Conservation (phyloP, 2,329 filamentous ascomycete species). For the Huntiella omanensis region DNA sequence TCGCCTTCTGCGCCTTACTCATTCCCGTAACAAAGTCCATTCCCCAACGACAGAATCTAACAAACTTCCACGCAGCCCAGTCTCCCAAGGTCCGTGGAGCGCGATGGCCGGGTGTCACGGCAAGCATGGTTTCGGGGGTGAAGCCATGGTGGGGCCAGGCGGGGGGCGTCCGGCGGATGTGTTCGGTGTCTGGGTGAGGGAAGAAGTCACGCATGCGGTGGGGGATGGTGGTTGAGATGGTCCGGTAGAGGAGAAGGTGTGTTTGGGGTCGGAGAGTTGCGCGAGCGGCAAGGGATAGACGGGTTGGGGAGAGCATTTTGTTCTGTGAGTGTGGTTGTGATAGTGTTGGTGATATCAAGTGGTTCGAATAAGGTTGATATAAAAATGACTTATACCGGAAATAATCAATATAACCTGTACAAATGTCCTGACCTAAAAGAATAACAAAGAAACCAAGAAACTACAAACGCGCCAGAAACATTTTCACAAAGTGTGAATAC, state of each 20-base stretch:
- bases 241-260: constrained; percentile 15
- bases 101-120: constrained; percentile 58
- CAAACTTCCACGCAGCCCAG: constrained; percentile 55
- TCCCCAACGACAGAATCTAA: constrained; percentile 56
- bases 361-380: background rate
- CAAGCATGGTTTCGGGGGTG: constrained; percentile 60
- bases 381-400: background rate
- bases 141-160: constrained; percentile 58
- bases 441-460: background rate
- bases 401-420: background rate
- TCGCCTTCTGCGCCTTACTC: constrained; percentile 49
- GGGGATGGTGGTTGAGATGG: constrained; percentile 31
- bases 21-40: constrained; percentile 68
- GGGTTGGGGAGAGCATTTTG: constrained; percentile 7
- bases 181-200: constrained; percentile 38
- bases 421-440: background rate
- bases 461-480: background rate
- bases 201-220: constrained; percentile 39
- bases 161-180: constrained; percentile 42
- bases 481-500: background rate
- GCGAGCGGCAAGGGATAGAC: constrained; percentile 2
- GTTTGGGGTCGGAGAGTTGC: background rate
- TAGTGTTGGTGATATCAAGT: background rate
- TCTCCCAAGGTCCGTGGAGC: constrained; percentile 56
- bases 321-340: background rate